These are phyloP conservation scores for Panaeolus papilionaceus DNA, from an alignment of 768 basidiomycete genomes.

Conservation along the genomic window DNA sequence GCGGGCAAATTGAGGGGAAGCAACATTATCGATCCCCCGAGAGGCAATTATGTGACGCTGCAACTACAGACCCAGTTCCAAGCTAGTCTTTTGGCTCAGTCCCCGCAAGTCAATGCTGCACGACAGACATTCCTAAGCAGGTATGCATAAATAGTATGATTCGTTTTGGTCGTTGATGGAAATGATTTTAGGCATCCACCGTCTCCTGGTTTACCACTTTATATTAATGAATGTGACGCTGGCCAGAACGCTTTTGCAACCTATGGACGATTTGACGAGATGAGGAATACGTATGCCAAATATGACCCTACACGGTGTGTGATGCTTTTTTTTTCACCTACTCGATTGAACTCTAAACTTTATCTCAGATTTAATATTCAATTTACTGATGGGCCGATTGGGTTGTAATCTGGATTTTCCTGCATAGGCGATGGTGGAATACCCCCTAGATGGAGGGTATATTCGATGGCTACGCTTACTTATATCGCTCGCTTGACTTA, in stretches of 20 bases:
- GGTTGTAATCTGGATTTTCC: conserved; percentile 29
- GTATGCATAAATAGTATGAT: conserved; percentile 29
- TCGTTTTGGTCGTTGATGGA: conserved; percentile 6
- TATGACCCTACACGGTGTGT: conserved; percentile 50
- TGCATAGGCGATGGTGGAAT: conserved; percentile 17
- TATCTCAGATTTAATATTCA: conserved; percentile 40
- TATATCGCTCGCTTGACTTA: background rate
- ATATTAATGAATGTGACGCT: conserved; percentile 47
- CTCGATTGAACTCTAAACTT: conserved; percentile 10
- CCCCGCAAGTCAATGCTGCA: conserved; percentile 31
- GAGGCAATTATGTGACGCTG: conserved; percentile 40
- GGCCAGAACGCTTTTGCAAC: conserved; percentile 44
- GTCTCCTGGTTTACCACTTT: conserved; percentile 45
- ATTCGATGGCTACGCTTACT: background rate
- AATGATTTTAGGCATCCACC: conserved; percentile 36
- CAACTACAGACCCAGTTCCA: conserved; percentile 39
- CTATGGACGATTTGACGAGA: conserved; percentile 43
- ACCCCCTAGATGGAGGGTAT: background rate
- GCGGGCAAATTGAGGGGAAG: conserved; percentile 41
- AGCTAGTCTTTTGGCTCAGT: conserved; percentile 26
- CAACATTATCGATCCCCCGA: conserved; percentile 44
- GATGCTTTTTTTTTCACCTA: background rate
- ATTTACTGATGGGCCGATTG: conserved; percentile 41
- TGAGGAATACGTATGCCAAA: conserved; percentile 45
- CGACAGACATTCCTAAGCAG: conserved; percentile 34